Evolutionary conservation across 768 basidiomycete genomes (phyloP).

Genomic region (Pisolithus microcarpus): DNA sequence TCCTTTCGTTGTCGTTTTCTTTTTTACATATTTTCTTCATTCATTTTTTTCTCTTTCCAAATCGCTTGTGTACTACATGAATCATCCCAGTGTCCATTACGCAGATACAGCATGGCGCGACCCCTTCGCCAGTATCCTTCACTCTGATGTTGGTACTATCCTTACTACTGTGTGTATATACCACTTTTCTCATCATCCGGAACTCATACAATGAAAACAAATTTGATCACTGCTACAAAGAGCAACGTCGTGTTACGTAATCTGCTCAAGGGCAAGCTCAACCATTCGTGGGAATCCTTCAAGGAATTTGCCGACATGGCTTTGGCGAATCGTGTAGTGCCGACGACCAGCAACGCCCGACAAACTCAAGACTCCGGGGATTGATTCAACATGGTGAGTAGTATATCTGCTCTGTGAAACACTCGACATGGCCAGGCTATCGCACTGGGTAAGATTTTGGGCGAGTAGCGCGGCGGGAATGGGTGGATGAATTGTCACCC

Average conservation of each 20-base stretch:
- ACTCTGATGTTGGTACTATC: no score
- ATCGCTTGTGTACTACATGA: no score
- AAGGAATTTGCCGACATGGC: conserved; percentile 17
- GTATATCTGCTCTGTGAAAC: conserved; percentile 1
- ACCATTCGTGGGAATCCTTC: conserved; percentile 13
- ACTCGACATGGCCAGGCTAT: not conserved
- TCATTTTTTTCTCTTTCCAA: no score
- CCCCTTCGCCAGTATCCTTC: no score
- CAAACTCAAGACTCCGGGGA: conserved; percentile 17
- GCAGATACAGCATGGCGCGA: no score
- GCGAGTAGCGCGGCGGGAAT: not conserved
- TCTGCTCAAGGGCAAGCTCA: not conserved
- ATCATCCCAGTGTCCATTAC: no score
- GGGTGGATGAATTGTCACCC: conserved; percentile 9
- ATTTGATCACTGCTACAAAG: no score
- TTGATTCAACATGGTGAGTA: conserved; percentile 25
- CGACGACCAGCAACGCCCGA: conserved; percentile 13
- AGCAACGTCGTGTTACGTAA: not conserved
- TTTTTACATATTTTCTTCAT: no score
- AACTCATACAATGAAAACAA: no score
- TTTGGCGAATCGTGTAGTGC: not conserved
- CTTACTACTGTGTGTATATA: no score
- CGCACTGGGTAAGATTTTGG: conserved; percentile 1
- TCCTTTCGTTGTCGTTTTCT: no score
- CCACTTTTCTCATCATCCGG: no score